Evolutionary conservation across 306 rosid genomes (phyloP), one percentile per base, ranked within the genome.

Genomic region (Dryas drummondii): DNA sequence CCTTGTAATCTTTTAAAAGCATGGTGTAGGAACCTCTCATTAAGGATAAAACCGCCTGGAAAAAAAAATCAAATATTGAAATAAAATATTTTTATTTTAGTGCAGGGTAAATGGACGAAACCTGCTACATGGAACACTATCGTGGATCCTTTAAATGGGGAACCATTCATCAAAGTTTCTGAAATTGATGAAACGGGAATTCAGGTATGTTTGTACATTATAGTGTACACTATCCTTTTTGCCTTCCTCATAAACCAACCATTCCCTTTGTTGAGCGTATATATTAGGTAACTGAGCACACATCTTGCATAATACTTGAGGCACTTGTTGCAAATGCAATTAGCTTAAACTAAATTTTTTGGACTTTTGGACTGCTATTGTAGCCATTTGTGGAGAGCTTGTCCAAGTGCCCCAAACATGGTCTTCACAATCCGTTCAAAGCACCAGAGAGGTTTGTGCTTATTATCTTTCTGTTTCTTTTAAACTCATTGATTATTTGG

Each of bases 351-450:
- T 10, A 55, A 47, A 4, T 63, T 22, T 15, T 53, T 50, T 37
- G 3, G 22, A 19, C 55, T 82, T 56, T 47, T 87, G 76, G 62
- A 76, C 85, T 72, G 65, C 47, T 67, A 74, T 68, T 69, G 84
- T 84, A 91, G 97, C 98, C 98, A 17, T 91, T 87, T 73, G 93
- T 90, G 67, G 81, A 91, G 85, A 91, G 98, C 87, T 88, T 94
- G 87, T 69, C 91, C 80, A 82, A 77, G 82, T 94, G 98, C 75
- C 97, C 98, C 15, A 94, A 94, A 76, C 98, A 91, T 76, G 98
- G 98, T 74, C 79, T 94, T 11, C 98, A 94, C 82, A 94, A 94
- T 80, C 98, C 98, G 9, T 91, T 94, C 80, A 94, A 94, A 88
- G 88, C 89, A 50, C 98, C 98, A 3, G 96, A 94, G 88, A 90